Evolutionary conservation across 148 eudicot species (phyloP).

Genomic region (Diospyros lotus): DNA sequence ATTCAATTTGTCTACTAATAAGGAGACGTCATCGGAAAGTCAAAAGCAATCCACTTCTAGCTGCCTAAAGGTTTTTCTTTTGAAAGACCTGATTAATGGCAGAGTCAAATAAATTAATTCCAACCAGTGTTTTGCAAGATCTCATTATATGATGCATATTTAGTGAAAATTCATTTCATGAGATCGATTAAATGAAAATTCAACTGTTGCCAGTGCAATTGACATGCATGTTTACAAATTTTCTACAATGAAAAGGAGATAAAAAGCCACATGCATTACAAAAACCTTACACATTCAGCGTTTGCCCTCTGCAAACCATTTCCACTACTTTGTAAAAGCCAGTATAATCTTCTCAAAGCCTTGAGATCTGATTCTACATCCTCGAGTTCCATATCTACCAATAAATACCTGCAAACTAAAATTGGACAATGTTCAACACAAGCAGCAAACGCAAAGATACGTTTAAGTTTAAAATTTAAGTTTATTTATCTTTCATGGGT

Average conservation of each 20-base stretch:
- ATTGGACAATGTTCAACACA: background rate
- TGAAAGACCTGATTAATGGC: too few species aligned
- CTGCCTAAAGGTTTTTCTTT: too few species aligned
- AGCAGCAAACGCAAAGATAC: background rate
- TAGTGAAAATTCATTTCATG: too few species aligned
- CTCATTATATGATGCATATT: too few species aligned
- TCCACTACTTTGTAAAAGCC: conserved; percentile 10
- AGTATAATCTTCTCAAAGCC: conserved; percentile 22
- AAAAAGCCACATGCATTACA: background rate
- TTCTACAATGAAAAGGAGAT: background rate
- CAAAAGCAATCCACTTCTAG: too few species aligned
- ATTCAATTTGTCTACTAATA: too few species aligned
- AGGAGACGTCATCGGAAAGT: too few species aligned
- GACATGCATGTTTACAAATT: background rate
- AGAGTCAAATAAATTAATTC: too few species aligned
- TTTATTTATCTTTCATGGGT: too few species aligned
- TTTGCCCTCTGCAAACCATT: conserved; percentile 1
- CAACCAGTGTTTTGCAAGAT: too few species aligned
- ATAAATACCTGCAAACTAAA: background rate
- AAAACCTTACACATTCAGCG: conserved; percentile 8
- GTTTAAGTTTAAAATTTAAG: too few species aligned
- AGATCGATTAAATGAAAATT: too few species aligned
- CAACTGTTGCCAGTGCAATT: background rate
- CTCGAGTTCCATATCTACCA: conserved; percentile 6
- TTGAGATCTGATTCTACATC: conserved; percentile 21